These are phyloP conservation scores for Pythium aristosporum DNA, from an alignment of 352 stramenopile genomes.

Conservation along the genomic window DNA sequence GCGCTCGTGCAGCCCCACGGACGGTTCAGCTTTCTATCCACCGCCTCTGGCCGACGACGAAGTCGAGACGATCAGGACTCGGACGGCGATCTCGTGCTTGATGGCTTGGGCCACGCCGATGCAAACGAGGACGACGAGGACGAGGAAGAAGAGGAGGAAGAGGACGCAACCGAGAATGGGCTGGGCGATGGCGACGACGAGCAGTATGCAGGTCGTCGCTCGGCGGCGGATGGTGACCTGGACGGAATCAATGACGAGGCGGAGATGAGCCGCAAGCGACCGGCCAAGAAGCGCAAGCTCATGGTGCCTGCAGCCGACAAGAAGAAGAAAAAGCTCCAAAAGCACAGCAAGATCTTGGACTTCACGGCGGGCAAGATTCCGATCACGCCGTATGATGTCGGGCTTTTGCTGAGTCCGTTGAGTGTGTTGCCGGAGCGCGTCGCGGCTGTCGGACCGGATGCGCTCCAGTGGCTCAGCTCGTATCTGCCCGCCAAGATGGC, in stretches of 20 bases:
- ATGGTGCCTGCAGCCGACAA: conserved; percentile 24
- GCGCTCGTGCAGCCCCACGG: conserved; percentile 54
- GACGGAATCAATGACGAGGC: conserved; percentile 3
- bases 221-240: conserved; percentile 9
- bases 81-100: conserved; percentile 28
- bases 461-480: conserved; percentile 72
- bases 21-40: conserved; percentile 37
- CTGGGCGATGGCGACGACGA: conserved; percentile 31
- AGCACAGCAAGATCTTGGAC: conserved; percentile 54
- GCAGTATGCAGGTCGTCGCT: conserved; percentile 5
- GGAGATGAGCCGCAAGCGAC: conserved; percentile 20
- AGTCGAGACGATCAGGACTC: conserved; percentile 25
- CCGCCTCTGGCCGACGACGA: conserved; percentile 13
- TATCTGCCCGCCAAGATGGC: conserved; percentile 70
- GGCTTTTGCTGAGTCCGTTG: conserved; percentile 68
- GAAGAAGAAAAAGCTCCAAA: conserved; percentile 47
- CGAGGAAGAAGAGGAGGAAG: conserved; percentile 29
- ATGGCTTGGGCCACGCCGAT: conserved; percentile 21
- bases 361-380: conserved; percentile 66
- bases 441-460: conserved; percentile 55
- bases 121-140: conserved; percentile 35
- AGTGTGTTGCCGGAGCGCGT: conserved; percentile 66
- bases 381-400: conserved; percentile 62
- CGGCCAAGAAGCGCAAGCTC: conserved; percentile 57
- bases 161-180: conserved; percentile 31